A percentile compares a stretch with the other conserved stretches of the same genome.
phyloP scores from a whole-genome alignment of 768 basidiomycete genomes.

The Suillus discolor region DNA sequence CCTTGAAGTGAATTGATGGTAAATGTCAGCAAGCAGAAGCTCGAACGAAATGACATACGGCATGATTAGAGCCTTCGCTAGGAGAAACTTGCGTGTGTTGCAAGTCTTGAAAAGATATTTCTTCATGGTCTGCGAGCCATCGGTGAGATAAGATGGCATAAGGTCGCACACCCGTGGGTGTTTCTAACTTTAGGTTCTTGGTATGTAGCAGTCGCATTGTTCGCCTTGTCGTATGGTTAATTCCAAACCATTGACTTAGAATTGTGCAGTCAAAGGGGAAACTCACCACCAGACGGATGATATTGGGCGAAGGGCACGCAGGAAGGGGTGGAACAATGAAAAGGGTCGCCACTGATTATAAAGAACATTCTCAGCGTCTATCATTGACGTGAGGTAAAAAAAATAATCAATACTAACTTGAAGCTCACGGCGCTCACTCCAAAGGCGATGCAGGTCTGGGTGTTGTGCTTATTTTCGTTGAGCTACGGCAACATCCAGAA shows the following conservation, averaged over 20 bases:
- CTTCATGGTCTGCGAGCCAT: conserved; percentile 5
- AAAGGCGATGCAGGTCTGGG: neutral
- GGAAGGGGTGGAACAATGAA: neutral
- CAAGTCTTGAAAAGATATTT: conserved; percentile 13
- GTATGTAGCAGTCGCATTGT: conserved; percentile 4
- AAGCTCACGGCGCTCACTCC: neutral
- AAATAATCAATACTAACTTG: neutral
- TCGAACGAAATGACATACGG: neutral
- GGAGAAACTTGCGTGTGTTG: neutral
- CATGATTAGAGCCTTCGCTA: neutral
- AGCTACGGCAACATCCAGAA: neutral
- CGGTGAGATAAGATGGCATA: conserved; percentile 9
- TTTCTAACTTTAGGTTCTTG: neutral
- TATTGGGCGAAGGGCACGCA: no score
- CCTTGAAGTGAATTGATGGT: neutral
- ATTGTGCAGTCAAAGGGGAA: neutral
- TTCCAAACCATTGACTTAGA: neutral
- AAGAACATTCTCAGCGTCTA: conserved; percentile 1
- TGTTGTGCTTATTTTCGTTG: neutral
- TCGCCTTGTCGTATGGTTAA: neutral
- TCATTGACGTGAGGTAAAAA: neutral
- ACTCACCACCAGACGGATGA: neutral
- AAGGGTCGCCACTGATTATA: no score
- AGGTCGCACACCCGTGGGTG: neutral
- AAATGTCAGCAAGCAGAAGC: neutral